phyloP scores from a whole-genome alignment of 2,329 filamentous ascomycete genomes.

The Paramyrothecium sp. region DNA sequence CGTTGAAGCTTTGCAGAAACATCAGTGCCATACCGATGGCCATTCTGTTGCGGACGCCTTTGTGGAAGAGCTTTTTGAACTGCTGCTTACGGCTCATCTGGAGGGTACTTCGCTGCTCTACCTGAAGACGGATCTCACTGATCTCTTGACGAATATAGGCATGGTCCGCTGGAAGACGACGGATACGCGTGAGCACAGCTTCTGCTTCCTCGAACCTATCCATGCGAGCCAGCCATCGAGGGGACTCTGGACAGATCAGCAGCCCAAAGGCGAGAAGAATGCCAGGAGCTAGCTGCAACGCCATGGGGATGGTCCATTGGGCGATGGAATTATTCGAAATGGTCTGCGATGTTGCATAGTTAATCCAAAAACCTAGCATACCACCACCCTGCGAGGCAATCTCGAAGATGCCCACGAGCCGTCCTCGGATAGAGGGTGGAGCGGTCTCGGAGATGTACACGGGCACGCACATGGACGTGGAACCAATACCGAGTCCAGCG shows the following conservation, averaged over 20 bases:
- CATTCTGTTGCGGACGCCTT: conserved; percentile 29
- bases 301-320: conserved; percentile 54
- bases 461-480: conserved; percentile 45
- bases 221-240: conserved; percentile 57
- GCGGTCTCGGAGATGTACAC: conserved; percentile 41
- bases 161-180: conserved; percentile 31
- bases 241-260: conserved; percentile 58
- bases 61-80: conserved; percentile 32
- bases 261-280: conserved; percentile 53
- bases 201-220: conserved; percentile 52
- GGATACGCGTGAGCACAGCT: conserved; percentile 28
- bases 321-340: conserved; percentile 26
- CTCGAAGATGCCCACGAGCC: conserved; percentile 52
- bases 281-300: conserved; percentile 56
- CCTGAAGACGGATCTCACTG: conserved; percentile 56
- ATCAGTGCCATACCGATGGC: conserved; percentile 53
- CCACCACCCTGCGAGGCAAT: conserved; percentile 27
- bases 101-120: conserved; percentile 42
- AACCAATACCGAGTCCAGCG: conserved; percentile 50
- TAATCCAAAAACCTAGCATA: conserved; percentile 39
- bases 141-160: conserved; percentile 45
- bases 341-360: conserved; percentile 23
- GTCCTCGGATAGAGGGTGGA: conserved; percentile 49
- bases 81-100: conserved; percentile 23
- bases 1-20: conserved; percentile 31